Evolutionary conservation across 2,329 filamentous ascomycete genomes (phyloP), one percentile per base, ranked within the genome.

Genomic region (Beauveria varroae): DNA sequence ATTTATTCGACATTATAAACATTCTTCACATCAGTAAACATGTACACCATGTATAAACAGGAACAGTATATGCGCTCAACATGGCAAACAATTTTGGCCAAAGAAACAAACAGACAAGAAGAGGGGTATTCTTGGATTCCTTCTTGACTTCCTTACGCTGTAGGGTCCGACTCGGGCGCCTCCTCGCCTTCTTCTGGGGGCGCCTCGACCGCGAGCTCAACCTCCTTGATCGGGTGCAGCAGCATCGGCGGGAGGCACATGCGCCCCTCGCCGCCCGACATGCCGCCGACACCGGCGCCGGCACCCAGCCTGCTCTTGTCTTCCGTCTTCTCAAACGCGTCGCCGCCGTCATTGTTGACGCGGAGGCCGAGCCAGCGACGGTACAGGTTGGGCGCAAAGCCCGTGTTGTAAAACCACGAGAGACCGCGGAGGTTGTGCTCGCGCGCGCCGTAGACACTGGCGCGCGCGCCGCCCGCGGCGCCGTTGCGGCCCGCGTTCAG

Each of bases 221-320:
- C 82, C 58, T 85, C 82, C 78, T 96, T 97, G 58, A 96, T 83
- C 0, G 93, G 93, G 80, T 97, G 93, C 65, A 97, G 75, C 64
- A 96, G 75, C 87, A 96, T 93, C 0, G 89, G 90, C 8, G 92
- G 91, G 46, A 96, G 76, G 75, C 93, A 97, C 91, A 96, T 96
- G 63, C 92, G 83, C 12, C 91, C 91, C 73, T 93, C 89, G 18
- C 88, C 86, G 53, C 86, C 83, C 55, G 79, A 80, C 82, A 86
- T 87, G 65, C 75, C 71, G 47, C 74, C 73, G 7, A 84, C 78
- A 59, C 68, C 72, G 43, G 72, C 75, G 34, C 79, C 83, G 63
- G 72, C 75, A 34, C 79, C 83, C 63, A 81, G 75, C 72, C 78
- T 81, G 68, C 73, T 80, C 68, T 73, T 68, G 62, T 85, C 82